These are phyloP conservation scores for Saraca asoca DNA, from an alignment of 331 rosid species.

Conservation along the genomic window DNA sequence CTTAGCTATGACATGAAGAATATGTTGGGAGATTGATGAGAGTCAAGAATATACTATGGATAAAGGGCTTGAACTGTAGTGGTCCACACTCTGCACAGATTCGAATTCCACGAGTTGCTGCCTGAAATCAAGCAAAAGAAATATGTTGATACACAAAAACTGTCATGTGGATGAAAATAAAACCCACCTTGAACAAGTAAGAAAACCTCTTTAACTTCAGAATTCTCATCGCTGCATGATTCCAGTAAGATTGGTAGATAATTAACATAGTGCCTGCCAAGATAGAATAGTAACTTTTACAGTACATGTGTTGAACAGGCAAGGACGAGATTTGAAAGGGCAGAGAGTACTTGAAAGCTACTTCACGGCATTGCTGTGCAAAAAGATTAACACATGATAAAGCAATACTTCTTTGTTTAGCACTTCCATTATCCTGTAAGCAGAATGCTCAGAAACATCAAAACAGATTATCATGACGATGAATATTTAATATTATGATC, in stretches of 20 bases:
- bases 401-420: slow-evolving; percentile 38
- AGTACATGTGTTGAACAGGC: slow-evolving; percentile 3
- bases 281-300: not conserved
- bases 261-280: slow-evolving; percentile 33
- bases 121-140: slow-evolving; percentile 37
- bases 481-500: not conserved
- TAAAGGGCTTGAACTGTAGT: slow-evolving; percentile 38
- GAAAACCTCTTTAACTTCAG: slow-evolving; percentile 47
- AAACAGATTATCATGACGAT: slow-evolving; percentile 24
- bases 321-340: slow-evolving; percentile 10
- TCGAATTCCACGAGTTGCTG: slow-evolving; percentile 45
- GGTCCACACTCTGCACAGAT: slow-evolving; percentile 48
- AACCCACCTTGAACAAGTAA: slow-evolving; percentile 11
- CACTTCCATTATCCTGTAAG: slow-evolving; percentile 37
- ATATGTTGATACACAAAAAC: slow-evolving; percentile 5
- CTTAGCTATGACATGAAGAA: slow-evolving; percentile 18
- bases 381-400: slow-evolving; percentile 38
- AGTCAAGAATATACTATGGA: slow-evolving; percentile 35
- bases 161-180: not conserved
- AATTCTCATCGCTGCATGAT: slow-evolving; percentile 39
- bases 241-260: slow-evolving; percentile 39
- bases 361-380: slow-evolving; percentile 38
- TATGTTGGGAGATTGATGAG: not conserved
- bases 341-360: slow-evolving; percentile 35
- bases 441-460: slow-evolving; percentile 32